A percentile compares a stretch with the other conserved stretches of the same genome.
phyloP scores from a whole-genome alignment of 805 yeast species.

The Cyberlindnera petersonii region DNA sequence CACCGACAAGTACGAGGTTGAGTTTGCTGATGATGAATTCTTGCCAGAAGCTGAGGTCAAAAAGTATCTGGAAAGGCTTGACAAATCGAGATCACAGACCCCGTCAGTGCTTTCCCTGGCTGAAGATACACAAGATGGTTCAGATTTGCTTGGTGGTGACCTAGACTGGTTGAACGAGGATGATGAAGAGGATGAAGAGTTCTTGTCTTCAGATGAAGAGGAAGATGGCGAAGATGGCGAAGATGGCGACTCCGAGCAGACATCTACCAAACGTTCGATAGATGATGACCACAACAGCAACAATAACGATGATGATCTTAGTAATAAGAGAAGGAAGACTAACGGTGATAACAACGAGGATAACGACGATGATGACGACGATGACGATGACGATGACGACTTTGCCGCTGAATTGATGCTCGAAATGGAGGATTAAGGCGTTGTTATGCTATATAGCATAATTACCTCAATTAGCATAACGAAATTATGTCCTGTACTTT shows the following conservation, averaged over 20 bases:
- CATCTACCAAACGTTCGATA: conserved; percentile 13
- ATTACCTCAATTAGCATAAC: too few relatives aligned
- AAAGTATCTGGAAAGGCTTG: conserved; percentile 29
- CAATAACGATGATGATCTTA: conserved; percentile 28
- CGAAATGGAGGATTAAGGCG: conserved; percentile 28
- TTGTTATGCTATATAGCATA: too few relatives aligned
- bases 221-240: neutral
- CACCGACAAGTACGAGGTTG: conserved; percentile 58
- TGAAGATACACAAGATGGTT: conserved; percentile 31
- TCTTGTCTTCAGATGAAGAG: conserved; percentile 15
- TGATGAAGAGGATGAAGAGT: conserved; percentile 44
- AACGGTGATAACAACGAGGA: conserved; percentile 20
- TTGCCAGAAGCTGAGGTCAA: conserved; percentile 39
- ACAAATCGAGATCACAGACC: conserved; percentile 14
- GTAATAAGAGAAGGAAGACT: conserved; percentile 30
- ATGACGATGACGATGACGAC: conserved; percentile 29
- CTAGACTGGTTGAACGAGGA: conserved; percentile 29
- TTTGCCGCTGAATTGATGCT: conserved; percentile 31
- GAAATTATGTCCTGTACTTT: too few relatives aligned
- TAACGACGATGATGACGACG: conserved; percentile 18
- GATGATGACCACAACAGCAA: conserved; percentile 16
- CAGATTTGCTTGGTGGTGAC: conserved; percentile 35
- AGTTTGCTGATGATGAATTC: conserved; percentile 45
- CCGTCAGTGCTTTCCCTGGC: neutral
- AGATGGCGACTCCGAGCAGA: too few relatives aligned